Percentiles rank a stretch among this genome's conserved stretches.
Conservation (phyloP, 2,329 filamentous ascomycete genomes). For the Albophoma yamanashiensis region DNA sequence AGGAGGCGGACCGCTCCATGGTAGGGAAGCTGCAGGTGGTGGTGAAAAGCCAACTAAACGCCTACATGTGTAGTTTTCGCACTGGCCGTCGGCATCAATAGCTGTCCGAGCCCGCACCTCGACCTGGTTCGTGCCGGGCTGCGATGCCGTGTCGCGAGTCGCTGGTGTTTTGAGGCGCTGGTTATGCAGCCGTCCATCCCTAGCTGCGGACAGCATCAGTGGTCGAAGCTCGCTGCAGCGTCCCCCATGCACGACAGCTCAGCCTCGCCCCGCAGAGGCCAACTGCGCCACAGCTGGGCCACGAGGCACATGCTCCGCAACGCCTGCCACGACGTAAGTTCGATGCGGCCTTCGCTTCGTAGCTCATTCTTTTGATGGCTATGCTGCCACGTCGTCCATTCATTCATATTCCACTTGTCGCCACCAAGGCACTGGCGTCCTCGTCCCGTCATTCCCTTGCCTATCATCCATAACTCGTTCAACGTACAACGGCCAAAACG, state of each 20-base stretch:
- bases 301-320: slow-evolving; percentile 1
- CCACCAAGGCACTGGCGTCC: neutral
- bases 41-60: neutral
- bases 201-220: neutral
- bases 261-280: neutral
- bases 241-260: neutral
- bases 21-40: slow-evolving; percentile 5
- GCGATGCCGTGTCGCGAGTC: slow-evolving; percentile 1
- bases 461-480: neutral
- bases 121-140: neutral
- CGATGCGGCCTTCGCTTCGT: neutral
- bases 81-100: neutral
- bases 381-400: neutral
- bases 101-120: neutral
- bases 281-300: neutral
- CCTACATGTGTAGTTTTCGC: neutral
- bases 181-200: neutral
- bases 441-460: neutral
- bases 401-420: neutral
- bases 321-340: slow-evolving; percentile 2
- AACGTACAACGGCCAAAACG: neutral
- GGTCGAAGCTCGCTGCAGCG: neutral
- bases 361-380: neutral
- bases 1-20: slow-evolving; percentile 34
- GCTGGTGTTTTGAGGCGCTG: neutral